phyloP scores from a whole-genome alignment of 768 basidiomycete genomes.

The Trametes elegans region DNA sequence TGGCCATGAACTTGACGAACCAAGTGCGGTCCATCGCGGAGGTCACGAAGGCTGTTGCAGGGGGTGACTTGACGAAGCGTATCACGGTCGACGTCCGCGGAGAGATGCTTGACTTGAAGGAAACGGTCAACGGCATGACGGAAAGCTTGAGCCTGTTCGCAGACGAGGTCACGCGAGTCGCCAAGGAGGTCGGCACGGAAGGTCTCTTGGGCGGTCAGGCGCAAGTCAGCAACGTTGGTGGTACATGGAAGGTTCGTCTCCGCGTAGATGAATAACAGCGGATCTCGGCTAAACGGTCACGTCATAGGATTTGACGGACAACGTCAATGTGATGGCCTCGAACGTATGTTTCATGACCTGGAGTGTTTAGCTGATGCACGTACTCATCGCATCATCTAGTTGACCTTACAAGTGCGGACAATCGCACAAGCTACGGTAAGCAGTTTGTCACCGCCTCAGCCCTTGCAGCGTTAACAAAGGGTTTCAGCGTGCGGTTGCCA shows the following conservation, averaged over 20 bases:
- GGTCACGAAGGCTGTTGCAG: conserved; percentile 94
- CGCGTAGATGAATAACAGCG: neutral
- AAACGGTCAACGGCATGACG: conserved; percentile 96
- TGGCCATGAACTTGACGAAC: conserved; percentile 89
- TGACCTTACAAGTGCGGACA: conserved; percentile 90
- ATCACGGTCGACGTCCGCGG: conserved; percentile 90
- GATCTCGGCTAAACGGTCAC: neutral
- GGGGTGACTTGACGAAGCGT: conserved; percentile 90
- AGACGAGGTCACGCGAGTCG: conserved; percentile 82
- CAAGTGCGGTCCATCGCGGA: conserved; percentile 91
- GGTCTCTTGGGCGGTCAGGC: conserved; percentile 94
- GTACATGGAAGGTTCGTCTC: conserved; percentile 78
- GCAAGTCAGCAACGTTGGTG: conserved; percentile 88
- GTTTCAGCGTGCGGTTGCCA: conserved; percentile 82
- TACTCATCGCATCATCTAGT: conserved; percentile 37
- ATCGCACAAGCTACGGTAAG: conserved; percentile 89
- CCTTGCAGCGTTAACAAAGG: neutral
- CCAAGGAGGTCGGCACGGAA: conserved; percentile 96
- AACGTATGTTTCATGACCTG: conserved; percentile 53
- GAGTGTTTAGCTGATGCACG: neutral
- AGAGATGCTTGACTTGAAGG: conserved; percentile 86
- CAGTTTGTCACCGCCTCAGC: conserved; percentile 6
- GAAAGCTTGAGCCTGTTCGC: conserved; percentile 82
- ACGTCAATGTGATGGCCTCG: conserved; percentile 93
- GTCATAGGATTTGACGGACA: conserved; percentile 78